Evolutionary conservation across 2,329 filamentous ascomycete species (phyloP).

Genomic region (Talaromyces sp.): DNA sequence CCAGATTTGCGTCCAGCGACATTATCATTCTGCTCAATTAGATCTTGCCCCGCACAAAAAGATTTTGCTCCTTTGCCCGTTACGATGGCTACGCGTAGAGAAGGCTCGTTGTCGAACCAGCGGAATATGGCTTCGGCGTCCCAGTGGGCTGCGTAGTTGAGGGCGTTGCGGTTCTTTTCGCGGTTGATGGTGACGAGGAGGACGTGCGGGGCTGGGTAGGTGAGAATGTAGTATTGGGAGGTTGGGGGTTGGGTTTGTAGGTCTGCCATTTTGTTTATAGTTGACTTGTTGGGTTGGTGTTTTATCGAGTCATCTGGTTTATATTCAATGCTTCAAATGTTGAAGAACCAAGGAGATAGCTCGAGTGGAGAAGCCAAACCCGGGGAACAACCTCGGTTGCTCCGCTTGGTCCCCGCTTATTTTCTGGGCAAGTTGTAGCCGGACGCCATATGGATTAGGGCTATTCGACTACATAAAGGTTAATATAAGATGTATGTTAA

Average conservation of each 20-base stretch:
- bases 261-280: neutral
- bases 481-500: neutral
- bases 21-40: slow-evolving; percentile 44
- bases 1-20: slow-evolving; percentile 20
- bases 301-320: neutral
- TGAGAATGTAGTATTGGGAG: slow-evolving; percentile 36
- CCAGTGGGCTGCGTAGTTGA: slow-evolving; percentile 42
- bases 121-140: slow-evolving; percentile 45
- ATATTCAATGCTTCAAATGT: neutral
- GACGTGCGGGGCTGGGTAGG: slow-evolving; percentile 47
- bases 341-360: neutral
- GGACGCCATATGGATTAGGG: neutral
- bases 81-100: slow-evolving; percentile 42
- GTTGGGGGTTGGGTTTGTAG: slow-evolving; percentile 26
- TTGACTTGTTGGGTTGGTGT: neutral
- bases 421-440: neutral
- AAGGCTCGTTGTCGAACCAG: slow-evolving; percentile 47
- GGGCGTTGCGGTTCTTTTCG: slow-evolving; percentile 46
- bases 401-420: neutral
- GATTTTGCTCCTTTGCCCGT: slow-evolving; percentile 46
- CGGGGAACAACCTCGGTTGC: slow-evolving; percentile 12
- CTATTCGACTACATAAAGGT: neutral
- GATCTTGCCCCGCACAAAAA: slow-evolving; percentile 47
- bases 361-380: slow-evolving; percentile 5
- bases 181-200: slow-evolving; percentile 51